Conservation (phyloP, 2,329 filamentous ascomycete species). For the Penicillium sp. region DNA sequence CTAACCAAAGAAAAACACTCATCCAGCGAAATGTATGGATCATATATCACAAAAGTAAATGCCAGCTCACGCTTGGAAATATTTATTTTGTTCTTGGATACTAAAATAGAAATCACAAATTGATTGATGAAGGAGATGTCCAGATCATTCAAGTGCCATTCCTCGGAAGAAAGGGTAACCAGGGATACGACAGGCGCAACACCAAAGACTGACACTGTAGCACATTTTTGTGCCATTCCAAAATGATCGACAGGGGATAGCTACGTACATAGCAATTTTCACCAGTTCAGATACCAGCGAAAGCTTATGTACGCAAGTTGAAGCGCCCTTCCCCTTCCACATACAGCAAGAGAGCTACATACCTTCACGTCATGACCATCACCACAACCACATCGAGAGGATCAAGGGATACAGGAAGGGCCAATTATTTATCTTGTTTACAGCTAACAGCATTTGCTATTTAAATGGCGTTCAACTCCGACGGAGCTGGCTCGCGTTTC, state of each 20-base stretch:
- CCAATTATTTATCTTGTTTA: conserved; percentile 10
- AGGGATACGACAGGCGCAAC: conserved; percentile 13
- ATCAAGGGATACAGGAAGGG: conserved; percentile 19
- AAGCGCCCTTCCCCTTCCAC: conserved; percentile 1
- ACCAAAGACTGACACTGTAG: conserved; percentile 9
- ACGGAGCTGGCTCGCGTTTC: too few relatives aligned
- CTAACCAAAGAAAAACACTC: too few relatives aligned
- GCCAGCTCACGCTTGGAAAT: too few relatives aligned
- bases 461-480: not conserved
- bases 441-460: not conserved
- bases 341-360: conserved; percentile 11
- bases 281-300: conserved; percentile 8
- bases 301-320: conserved; percentile 11
- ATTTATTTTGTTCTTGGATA: too few relatives aligned
- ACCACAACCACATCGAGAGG: not conserved
- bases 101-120: not conserved
- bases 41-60: too few relatives aligned
- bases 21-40: too few relatives aligned
- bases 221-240: conserved; percentile 25
- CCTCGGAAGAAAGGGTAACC: conserved; percentile 17
- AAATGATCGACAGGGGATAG: conserved; percentile 7
- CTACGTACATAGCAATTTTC: not conserved
- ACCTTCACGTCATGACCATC: conserved; percentile 16
- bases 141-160: conserved; percentile 8
- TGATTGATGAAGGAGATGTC: not conserved